These are phyloP conservation scores for Thelonectria olida DNA, from an alignment of 2,329 filamentous ascomycete genomes.

Conservation along the genomic window DNA sequence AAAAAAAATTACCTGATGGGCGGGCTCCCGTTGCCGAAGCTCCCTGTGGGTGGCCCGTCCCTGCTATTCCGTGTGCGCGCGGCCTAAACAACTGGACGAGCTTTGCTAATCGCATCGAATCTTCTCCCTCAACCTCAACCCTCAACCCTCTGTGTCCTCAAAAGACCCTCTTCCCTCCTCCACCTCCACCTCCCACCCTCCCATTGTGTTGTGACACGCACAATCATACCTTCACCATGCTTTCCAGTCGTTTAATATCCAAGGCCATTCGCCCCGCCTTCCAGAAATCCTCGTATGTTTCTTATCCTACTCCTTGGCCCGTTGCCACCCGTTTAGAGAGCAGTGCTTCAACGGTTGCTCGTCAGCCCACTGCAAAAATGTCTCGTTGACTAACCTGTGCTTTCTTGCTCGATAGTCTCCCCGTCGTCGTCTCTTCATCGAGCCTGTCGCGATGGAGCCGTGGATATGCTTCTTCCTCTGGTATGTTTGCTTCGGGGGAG, in stretches of 20 bases:
- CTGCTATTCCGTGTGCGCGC: constrained; percentile 23
- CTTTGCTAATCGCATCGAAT: constrained; percentile 30
- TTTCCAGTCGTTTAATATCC: constrained; percentile 69
- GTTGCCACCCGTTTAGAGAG: constrained; percentile 5
- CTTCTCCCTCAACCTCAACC: constrained; percentile 29
- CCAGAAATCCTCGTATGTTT: constrained; percentile 62
- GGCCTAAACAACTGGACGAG: constrained; percentile 34
- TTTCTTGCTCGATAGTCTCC: constrained; percentile 51
- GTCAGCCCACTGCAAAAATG: constrained; percentile 26
- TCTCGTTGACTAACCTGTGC: constrained; percentile 34
- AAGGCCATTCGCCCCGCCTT: constrained; percentile 66
- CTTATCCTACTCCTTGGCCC: constrained; percentile 11
- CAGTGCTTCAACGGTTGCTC: constrained; percentile 26
- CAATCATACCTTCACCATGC: constrained; percentile 57
- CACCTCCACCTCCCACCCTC: constrained; percentile 24
- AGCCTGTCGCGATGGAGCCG: constrained; percentile 63
- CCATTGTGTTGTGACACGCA: constrained; percentile 39
- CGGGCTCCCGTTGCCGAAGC: constrained; percentile 39
- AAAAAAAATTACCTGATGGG: constrained; percentile 39
- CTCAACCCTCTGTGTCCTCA: constrained; percentile 35
- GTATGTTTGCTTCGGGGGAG: constrained; percentile 49
- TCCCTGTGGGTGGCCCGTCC: constrained; percentile 25
- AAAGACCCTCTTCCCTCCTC: constrained; percentile 16
- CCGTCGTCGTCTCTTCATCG: constrained; percentile 56
- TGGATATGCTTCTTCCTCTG: constrained; percentile 66